Conservation (phyloP, 805 yeast genomes). For the Ogataea thermomethanolica region DNA sequence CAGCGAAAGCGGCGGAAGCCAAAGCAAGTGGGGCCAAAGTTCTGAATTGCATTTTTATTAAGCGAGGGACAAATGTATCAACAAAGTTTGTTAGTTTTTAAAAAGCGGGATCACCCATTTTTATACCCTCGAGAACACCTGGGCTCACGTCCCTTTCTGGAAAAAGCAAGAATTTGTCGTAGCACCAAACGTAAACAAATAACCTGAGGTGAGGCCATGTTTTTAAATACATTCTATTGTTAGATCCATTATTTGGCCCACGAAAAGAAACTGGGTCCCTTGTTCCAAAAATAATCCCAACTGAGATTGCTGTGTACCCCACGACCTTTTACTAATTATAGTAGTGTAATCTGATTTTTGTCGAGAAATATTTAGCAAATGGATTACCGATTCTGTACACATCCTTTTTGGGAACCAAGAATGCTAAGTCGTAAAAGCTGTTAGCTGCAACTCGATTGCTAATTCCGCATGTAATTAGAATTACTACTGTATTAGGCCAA, state of each 20-base stretch:
- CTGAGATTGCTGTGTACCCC: constrained; percentile 5
- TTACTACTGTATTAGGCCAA: not conserved
- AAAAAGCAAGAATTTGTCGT: constrained; percentile 12
- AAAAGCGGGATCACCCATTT: constrained; percentile 4
- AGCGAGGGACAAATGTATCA: constrained; percentile 32
- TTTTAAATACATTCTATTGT: not conserved
- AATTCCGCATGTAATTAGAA: not conserved
- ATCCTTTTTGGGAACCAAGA: constrained; percentile 1
- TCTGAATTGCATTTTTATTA: constrained; percentile 35
- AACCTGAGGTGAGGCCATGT: constrained; percentile 4
- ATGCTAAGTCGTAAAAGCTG: not conserved
- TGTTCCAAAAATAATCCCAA: constrained; percentile 1
- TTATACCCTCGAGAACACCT: constrained; percentile 7
- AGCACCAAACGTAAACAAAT: constrained; percentile 16
- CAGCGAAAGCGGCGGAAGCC: constrained; percentile 43
- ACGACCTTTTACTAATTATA: constrained; percentile 6
- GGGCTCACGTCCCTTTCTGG: constrained; percentile 7
- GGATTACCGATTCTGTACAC: too few species aligned
- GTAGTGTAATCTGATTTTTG: not conserved
- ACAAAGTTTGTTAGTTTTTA: constrained; percentile 7
- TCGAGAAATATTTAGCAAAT: not conserved
- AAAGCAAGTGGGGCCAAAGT: constrained; percentile 33
- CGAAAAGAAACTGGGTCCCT: constrained; percentile 2
- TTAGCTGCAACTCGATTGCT: not conserved
- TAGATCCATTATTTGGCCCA: not conserved